Conservation (phyloP, 768 basidiomycete species). For the Leucocoprinus birnbaumii region DNA sequence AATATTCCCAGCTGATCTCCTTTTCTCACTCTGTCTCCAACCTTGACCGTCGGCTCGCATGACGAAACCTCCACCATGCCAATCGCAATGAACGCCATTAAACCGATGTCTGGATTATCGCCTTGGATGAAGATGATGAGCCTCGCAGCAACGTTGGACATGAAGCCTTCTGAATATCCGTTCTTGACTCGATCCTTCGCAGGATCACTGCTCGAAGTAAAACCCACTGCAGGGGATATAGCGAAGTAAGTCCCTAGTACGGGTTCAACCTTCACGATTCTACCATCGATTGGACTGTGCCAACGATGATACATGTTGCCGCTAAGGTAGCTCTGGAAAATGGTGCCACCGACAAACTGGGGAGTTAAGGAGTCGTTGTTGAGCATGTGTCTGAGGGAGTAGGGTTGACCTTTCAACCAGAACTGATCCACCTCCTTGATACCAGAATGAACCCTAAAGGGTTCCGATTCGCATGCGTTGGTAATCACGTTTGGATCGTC, state of each 20-base stretch:
- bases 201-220: slow-evolving; percentile 7
- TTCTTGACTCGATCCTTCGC: slow-evolving; percentile 17
- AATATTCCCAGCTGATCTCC: slow-evolving; percentile 62
- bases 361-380: slow-evolving; percentile 33
- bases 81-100: slow-evolving; percentile 55
- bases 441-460: slow-evolving; percentile 36
- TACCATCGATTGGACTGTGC: slow-evolving; percentile 55
- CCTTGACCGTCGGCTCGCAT: slow-evolving; percentile 46
- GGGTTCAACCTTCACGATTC: slow-evolving; percentile 34
- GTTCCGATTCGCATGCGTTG: slow-evolving; percentile 51
- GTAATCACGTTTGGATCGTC: slow-evolving; percentile 35
- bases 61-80: slow-evolving; percentile 66
- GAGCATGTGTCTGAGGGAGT: slow-evolving; percentile 58
- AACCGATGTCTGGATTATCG: slow-evolving; percentile 46
- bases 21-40: slow-evolving; percentile 40
- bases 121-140: slow-evolving; percentile 54
- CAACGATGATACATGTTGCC: slow-evolving; percentile 59
- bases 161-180: slow-evolving; percentile 33
- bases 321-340: slow-evolving; percentile 58
- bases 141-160: slow-evolving; percentile 46
- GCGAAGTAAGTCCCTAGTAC: slow-evolving; percentile 53
- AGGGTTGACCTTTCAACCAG: slow-evolving; percentile 62
- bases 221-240: slow-evolving; percentile 22
- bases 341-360: slow-evolving; percentile 45
- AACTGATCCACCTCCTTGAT: slow-evolving; percentile 44